Evolutionary conservation across 2,329 filamentous ascomycete genomes (phyloP).

Genomic region (Trichoderma lentiforme): DNA sequence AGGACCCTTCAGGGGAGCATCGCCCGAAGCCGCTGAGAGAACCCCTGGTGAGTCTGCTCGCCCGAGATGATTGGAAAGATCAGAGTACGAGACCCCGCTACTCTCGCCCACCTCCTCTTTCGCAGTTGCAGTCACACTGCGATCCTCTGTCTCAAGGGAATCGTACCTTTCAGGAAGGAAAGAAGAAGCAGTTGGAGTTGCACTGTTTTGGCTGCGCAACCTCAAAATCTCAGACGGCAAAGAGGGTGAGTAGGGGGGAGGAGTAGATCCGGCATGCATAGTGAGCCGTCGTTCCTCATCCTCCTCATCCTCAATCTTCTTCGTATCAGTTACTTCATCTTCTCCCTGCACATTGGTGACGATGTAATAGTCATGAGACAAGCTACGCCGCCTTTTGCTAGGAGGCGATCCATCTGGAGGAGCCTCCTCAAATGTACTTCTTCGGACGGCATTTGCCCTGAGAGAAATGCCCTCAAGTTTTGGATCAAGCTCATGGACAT

Average conservation of each 20-base stretch:
- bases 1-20: slow-evolving; percentile 49
- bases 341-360: slow-evolving; percentile 31
- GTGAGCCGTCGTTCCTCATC: slow-evolving; percentile 51
- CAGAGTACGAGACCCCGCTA: not conserved
- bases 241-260: slow-evolving; percentile 57
- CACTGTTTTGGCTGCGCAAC: slow-evolving; percentile 27
- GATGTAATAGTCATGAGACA: not conserved
- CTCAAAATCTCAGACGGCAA: slow-evolving; percentile 40
- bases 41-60: not conserved
- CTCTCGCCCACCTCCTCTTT: not conserved
- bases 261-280: slow-evolving; percentile 62
- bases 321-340: slow-evolving; percentile 42
- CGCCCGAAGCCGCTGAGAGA: slow-evolving; percentile 30
- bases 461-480: slow-evolving; percentile 59
- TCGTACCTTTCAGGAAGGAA: not conserved
- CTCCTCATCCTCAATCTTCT: slow-evolving; percentile 40
- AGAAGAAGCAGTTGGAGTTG: slow-evolving; percentile 28
- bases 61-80: not conserved
- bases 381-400: not conserved
- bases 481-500: slow-evolving; percentile 58
- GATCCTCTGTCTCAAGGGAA: not conserved
- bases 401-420: slow-evolving; percentile 28
- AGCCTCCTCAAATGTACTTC: slow-evolving; percentile 45
- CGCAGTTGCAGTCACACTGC: not conserved
- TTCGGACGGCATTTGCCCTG: slow-evolving; percentile 51